Base-by-base conservation (phyloP, 2,329 filamentous ascomycete species). In the Raffaelea albimanens region DNA sequence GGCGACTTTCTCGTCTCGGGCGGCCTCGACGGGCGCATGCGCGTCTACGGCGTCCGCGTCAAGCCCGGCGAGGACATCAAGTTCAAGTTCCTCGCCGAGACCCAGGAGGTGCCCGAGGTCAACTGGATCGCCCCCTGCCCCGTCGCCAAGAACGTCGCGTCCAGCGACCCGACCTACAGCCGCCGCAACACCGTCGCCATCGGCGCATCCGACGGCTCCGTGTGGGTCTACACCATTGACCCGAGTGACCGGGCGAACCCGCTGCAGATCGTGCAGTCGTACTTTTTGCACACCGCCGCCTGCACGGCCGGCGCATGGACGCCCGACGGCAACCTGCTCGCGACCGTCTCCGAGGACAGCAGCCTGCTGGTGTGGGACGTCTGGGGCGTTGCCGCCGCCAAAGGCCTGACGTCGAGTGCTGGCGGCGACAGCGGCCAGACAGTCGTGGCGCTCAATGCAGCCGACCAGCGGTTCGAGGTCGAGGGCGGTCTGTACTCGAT, bases 211-310 rank as follows among this genome's bases (percentile, higher is more conserved):
- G 90, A 98, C 62, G 93, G 93, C 47, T 90, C 83, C 45, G 89
- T 96, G 39, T 98, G 93, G 93, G 85, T 98, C 10, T 95, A 96
- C 69, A 83, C 82, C n/a, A 75, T 97, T 59, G 83, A 90, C 63
- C 69, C 77, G 25, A 71, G 72, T 46, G 81, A 87, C 53, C 40
- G 65, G 31, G 66, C 66, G 44, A 72, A 69, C 58, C 67, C 86
- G 8, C 73, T 97, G 46, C 82, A 83, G 57, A 93, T 97, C 60
- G 76, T 94, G 5, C 87, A 95, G 69, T 85, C 85, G 22, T 96
- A 93, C 70, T 96, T 95, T 72, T 75, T 94, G 22, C 93, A 97
- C 69, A 91, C 86, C 3, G 84, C 69, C 18, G 70, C 86, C 23
- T 94, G 86, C 67, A 97, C 93, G 2, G 91, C 90, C 8, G 93